Evolutionary conservation across 768 basidiomycete genomes (phyloP), one percentile per base, ranked within the genome.

Genomic region (Mycena galopus): DNA sequence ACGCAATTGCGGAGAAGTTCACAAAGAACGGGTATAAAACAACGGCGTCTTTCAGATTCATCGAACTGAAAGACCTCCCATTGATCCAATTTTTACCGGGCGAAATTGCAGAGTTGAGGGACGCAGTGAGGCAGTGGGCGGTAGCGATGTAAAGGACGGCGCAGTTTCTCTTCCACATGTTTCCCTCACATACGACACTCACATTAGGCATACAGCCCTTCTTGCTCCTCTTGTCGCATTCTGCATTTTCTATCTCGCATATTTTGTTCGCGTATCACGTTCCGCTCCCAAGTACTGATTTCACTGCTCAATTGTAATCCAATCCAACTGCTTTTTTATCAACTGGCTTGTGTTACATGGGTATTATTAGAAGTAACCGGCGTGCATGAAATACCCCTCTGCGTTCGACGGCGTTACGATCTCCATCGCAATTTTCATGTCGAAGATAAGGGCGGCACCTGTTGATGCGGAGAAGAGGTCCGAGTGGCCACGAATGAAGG

Each of bases 361-460:
- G n/a, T 2, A 30, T 2, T 19, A 35, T 57, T 73, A 77, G 30
- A 73, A 55, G 33, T 77, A 77, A 4, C 77, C 75, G 9, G 75
- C 56, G 27, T 77, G 74, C 29, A 65, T 59, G 29, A 77, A 72
- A 60, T 75, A 78, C 0, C 77, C 72, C 29, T 44, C 39, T 8
- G 76, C 76, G 60, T 78, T 75, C 23, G 42, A 42, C 8, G 58
- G 65, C 9, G 71, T 67, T 4, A 73, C 59, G 1, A 69, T 69
- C 27, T 73, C 72, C 67, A 69, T 73, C 30, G 51, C 72, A 3
- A 65, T 35, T n/a, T 65, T 64, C 72, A 69, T 69, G 30, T 69
- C 59, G 42, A 29, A 68, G 9, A 73, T 62, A n/a, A n/a, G n/a
- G n/a, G n/a, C n/a, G n/a, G n/a, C n/a, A n/a, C n/a, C n/a, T n/a